Evolutionary conservation across 1,284 basidiomycete genomes (phyloP).

Genomic region (Xerocomus nothofagi): DNA sequence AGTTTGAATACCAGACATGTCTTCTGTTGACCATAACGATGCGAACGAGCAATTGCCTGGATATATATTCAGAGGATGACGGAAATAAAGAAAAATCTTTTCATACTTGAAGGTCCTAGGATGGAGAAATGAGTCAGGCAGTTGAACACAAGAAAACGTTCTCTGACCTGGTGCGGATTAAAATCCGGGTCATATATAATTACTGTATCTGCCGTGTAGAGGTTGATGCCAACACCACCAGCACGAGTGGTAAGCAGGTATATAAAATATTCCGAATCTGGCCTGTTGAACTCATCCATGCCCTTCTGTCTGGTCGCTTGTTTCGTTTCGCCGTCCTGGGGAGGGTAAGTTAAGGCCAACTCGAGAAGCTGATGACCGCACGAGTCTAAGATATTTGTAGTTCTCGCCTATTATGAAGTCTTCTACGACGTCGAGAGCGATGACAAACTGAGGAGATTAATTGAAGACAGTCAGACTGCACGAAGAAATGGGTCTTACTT

Average conservation of each 20-base stretch:
- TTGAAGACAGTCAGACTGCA: background rate
- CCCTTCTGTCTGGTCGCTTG: constrained; percentile 86
- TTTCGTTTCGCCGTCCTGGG: constrained; percentile 88
- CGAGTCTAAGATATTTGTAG: constrained; percentile 87
- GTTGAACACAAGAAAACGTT: background rate
- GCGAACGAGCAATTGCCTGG: constrained; percentile 87
- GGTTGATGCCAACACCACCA: constrained; percentile 94
- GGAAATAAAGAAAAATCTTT: constrained; percentile 4
- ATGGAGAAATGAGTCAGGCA: constrained; percentile 6
- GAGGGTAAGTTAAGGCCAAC: background rate
- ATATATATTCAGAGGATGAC: constrained; percentile 12
- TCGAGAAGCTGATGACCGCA: constrained; percentile 40
- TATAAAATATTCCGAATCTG: constrained; percentile 84
- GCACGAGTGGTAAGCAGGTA: constrained; percentile 94
- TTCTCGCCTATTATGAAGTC: constrained; percentile 91
- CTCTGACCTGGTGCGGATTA: constrained; percentile 83
- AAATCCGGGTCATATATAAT: constrained; percentile 94
- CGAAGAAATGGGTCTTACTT: constrained; percentile 55
- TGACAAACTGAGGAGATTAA: constrained; percentile 73
- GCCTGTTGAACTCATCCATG: constrained; percentile 92
- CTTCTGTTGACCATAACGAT: constrained; percentile 81
- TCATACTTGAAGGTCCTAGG: constrained; percentile 69
- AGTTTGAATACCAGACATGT: constrained; percentile 88
- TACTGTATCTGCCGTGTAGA: constrained; percentile 87
- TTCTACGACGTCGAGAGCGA: constrained; percentile 88